Evolutionary conservation across 768 basidiomycete species (phyloP).

Genomic region (Pleurotus cornucopiae): DNA sequence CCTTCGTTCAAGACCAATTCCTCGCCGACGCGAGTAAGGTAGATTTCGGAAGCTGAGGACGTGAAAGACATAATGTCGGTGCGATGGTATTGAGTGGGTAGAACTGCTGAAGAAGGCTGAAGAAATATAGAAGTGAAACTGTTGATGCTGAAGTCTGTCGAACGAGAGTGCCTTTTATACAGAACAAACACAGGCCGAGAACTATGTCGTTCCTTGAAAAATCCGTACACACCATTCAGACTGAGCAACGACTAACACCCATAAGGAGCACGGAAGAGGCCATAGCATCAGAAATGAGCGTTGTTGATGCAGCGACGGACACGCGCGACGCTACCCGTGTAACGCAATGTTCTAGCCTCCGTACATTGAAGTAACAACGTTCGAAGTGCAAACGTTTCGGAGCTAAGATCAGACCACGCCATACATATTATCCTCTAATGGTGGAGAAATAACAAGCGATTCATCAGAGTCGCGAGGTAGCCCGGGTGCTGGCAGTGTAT

Average conservation of each 20-base stretch:
- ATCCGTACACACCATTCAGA: neutral
- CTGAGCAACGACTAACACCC: neutral
- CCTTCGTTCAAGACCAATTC: constrained; percentile 8
- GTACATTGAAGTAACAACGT: neutral
- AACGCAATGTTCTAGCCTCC: neutral
- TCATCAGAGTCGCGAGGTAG: neutral
- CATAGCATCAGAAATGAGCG: neutral
- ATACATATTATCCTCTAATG: no score
- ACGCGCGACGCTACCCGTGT: neutral
- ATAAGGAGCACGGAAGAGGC: neutral
- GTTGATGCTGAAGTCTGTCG: neutral
- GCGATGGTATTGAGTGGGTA: neutral
- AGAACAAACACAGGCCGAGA: neutral
- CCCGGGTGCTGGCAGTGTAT: neutral
- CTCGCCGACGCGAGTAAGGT: constrained; percentile 3
- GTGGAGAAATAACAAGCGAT: no score
- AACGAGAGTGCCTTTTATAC: neutral
- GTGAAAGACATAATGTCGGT: neutral
- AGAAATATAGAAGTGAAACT: neutral
- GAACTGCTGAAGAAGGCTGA: neutral
- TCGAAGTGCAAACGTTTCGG: neutral
- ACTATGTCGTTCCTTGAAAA: neutral
- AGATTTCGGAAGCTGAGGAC: neutral
- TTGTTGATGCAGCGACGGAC: neutral
- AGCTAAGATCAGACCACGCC: neutral